Evolutionary conservation across 2,329 filamentous ascomycete species (phyloP).

Genomic region (Domatiomyces globalis): DNA sequence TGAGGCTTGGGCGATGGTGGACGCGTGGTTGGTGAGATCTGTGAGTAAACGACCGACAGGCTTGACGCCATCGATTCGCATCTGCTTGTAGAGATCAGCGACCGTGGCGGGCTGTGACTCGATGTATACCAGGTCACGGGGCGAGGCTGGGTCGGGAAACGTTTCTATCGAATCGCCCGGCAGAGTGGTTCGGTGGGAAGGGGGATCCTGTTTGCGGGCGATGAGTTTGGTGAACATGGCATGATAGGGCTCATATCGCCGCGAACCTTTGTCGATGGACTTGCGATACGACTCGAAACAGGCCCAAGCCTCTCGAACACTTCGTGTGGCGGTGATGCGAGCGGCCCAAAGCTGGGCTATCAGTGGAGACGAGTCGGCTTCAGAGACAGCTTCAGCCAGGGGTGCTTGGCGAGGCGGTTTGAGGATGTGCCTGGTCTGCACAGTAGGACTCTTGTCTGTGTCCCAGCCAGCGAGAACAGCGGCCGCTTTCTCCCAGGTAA

Average conservation of each 20-base stretch:
- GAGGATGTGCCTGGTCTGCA: slow-evolving; percentile 42
- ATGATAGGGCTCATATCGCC: slow-evolving; percentile 26
- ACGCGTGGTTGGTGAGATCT: slow-evolving; percentile 35
- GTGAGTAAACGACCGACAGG: slow-evolving; percentile 33
- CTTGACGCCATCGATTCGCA: slow-evolving; percentile 32
- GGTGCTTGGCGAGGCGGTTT: slow-evolving; percentile 5
- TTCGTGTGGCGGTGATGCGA: slow-evolving; percentile 45
- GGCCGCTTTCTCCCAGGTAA: slow-evolving; percentile 40
- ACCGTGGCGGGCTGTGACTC: slow-evolving; percentile 38
- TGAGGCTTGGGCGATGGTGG: slow-evolving; percentile 19
- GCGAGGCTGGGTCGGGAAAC: slow-evolving; percentile 40
- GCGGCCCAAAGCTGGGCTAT: slow-evolving; percentile 37
- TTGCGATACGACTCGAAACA: slow-evolving; percentile 45
- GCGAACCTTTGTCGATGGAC: slow-evolving; percentile 16
- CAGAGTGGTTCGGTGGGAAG: slow-evolving; percentile 22
- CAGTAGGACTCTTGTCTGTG: slow-evolving; percentile 46
- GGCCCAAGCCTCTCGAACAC: slow-evolving; percentile 50
- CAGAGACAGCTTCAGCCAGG: neutral
- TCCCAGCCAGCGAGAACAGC: slow-evolving; percentile 48
- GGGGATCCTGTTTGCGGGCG: slow-evolving; percentile 19
- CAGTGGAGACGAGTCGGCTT: neutral
- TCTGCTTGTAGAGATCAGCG: slow-evolving; percentile 37
- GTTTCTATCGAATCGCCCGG: slow-evolving; percentile 45
- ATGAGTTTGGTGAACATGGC: slow-evolving; percentile 46
- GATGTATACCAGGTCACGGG: slow-evolving; percentile 44